A percentile compares a stretch with the other conserved stretches of the same genome.
These are phyloP conservation scores for Xylaria acuta DNA, from an alignment of 495 filamentous ascomycete genomes.

Conservation along the genomic window DNA sequence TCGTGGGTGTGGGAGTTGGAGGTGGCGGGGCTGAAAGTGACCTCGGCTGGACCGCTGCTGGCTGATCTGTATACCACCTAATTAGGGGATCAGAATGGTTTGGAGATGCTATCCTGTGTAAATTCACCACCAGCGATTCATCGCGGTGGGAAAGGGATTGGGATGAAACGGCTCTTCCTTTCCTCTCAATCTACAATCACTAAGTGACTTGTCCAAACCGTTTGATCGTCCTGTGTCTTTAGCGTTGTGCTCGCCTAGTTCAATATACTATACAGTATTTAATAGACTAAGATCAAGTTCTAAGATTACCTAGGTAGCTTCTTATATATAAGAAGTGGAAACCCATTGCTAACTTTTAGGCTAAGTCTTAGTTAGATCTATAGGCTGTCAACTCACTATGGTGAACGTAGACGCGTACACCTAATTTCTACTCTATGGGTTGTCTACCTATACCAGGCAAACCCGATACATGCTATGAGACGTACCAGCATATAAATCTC, in stretches of 20 bases:
- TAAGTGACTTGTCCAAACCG: not conserved
- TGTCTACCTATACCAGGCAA: not conserved
- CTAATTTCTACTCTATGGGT: not conserved
- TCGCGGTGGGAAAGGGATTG: not conserved
- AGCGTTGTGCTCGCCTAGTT: not conserved
- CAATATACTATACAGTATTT: not conserved
- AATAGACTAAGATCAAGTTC: constrained; percentile 10
- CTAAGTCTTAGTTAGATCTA: not conserved
- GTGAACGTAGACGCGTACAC: not conserved
- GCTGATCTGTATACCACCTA: not conserved
- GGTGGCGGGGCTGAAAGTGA: not conserved
- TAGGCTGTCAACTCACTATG: not conserved
- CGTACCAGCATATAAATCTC: not conserved
- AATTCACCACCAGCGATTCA: constrained; percentile 5
- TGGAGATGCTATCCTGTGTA: not conserved
- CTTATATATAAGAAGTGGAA: not conserved
- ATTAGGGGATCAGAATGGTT: not conserved
- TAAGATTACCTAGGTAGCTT: no score
- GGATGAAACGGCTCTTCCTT: not conserved
- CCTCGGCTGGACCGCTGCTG: not conserved
- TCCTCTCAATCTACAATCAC: not conserved
- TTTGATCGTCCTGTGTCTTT: not conserved
- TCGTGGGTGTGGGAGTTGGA: not conserved
- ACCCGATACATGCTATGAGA: not conserved
- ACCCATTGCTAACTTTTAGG: not conserved